Percentiles rank a stretch among this genome's conserved stretches.
Evolutionary conservation across 2,329 filamentous ascomycete genomes (phyloP).

Genomic region (Fusarium pilosicola): DNA sequence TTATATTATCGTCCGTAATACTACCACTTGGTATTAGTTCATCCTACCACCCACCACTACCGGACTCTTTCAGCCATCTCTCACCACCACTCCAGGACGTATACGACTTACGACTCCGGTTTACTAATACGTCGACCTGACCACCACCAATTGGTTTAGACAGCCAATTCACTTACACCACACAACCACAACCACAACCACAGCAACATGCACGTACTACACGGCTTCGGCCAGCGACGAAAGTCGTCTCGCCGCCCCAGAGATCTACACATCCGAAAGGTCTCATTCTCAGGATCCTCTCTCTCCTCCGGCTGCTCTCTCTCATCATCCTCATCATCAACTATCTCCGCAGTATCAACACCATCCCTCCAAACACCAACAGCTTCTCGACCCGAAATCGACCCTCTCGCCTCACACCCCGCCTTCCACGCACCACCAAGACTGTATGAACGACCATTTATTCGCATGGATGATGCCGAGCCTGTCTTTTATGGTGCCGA

Average conservation of each 20-base stretch:
- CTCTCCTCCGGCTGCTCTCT: conserved; percentile 52
- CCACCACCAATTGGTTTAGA: not conserved
- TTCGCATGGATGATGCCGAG: conserved; percentile 40
- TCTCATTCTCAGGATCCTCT: conserved; percentile 54
- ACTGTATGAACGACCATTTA: conserved; percentile 50
- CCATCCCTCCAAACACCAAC: conserved; percentile 38
- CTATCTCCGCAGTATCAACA: conserved; percentile 37
- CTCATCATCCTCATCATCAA: conserved; percentile 48
- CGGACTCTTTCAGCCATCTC: not conserved
- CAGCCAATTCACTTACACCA: not conserved
- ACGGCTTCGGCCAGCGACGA: conserved; percentile 51
- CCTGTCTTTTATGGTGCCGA: conserved; percentile 44
- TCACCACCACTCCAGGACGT: not conserved
- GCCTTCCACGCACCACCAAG: conserved; percentile 51
- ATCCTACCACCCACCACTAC: not conserved
- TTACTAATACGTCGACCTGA: not conserved
- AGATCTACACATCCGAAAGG: conserved; percentile 54
- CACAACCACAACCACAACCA: not conserved
- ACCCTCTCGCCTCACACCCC: conserved; percentile 50
- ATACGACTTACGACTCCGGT: conserved; percentile 2
- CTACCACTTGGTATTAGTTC: conserved; percentile 16
- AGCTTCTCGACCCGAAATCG: conserved; percentile 43
- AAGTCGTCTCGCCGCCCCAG: conserved; percentile 49
- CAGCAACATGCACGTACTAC: conserved; percentile 50
- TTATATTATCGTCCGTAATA: conserved; percentile 21